Evolutionary conservation across 305 asterid species (phyloP).

Genomic region (Rubia peregrina): DNA sequence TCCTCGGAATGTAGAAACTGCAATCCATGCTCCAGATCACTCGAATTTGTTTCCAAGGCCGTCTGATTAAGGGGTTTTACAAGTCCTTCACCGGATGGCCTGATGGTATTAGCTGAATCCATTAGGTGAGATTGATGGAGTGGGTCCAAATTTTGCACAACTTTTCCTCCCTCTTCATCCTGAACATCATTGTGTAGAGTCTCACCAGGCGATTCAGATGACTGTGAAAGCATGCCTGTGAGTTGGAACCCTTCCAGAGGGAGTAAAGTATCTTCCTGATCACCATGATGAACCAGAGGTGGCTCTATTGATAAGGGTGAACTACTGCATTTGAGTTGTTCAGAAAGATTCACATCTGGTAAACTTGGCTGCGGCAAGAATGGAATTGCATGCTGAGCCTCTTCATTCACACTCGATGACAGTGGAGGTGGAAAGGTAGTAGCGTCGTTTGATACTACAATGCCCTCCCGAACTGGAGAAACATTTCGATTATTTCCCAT

Average conservation of each 20-base stretch:
- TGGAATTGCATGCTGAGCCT: slow-evolving; percentile 22
- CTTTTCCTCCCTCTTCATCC: slow-evolving; percentile 13
- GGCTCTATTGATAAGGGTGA: slow-evolving; percentile 17
- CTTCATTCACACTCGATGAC: slow-evolving; percentile 21
- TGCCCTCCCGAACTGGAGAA: slow-evolving; percentile 32
- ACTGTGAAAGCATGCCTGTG: slow-evolving; percentile 8
- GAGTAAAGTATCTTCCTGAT: slow-evolving; percentile 12
- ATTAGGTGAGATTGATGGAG: slow-evolving; percentile 25
- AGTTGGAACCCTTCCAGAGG: slow-evolving; percentile 10
- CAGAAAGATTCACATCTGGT: slow-evolving; percentile 15
- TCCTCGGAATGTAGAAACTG: slow-evolving; percentile 25
- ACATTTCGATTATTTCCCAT: slow-evolving; percentile 52
- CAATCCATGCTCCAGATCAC: slow-evolving; percentile 17
- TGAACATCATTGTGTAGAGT: slow-evolving; percentile 17
- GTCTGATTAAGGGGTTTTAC: slow-evolving; percentile 19
- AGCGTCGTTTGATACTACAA: slow-evolving; percentile 21
- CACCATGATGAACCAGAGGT: slow-evolving; percentile 15
- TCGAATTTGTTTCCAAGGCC: slow-evolving; percentile 16
- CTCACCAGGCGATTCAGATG: slow-evolving; percentile 23
- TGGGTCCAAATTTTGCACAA: slow-evolving; percentile 15
- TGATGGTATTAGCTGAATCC: slow-evolving; percentile 23
- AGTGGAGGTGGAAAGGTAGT: slow-evolving; percentile 13
- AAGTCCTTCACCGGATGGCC: slow-evolving; percentile 20
- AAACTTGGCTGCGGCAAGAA: slow-evolving; percentile 16
- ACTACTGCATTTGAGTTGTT: slow-evolving; percentile 12